Evolutionary conservation across 2,329 filamentous ascomycete species (phyloP).

Genomic region (Biscogniauxia mediterranea): DNA sequence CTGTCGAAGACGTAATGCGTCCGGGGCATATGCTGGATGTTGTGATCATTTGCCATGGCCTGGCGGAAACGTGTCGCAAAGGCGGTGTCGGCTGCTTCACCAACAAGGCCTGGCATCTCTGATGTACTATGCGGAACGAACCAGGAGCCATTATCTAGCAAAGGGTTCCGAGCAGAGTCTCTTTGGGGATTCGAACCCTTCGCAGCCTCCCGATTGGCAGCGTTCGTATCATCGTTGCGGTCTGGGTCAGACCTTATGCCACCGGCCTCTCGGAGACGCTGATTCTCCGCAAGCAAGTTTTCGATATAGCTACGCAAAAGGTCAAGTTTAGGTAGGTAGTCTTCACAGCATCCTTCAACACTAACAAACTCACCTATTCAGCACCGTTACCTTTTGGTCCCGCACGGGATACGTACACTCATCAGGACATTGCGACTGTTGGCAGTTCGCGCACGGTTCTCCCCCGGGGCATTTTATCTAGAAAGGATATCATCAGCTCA

Average conservation of each 20-base stretch:
- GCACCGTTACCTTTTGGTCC: conserved; percentile 5
- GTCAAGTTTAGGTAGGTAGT: neutral
- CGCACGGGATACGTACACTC: conserved; percentile 7
- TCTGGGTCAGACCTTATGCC: neutral
- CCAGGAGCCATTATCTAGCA: conserved; percentile 31
- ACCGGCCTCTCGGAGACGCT: conserved; percentile 27
- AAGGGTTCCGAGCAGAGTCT: conserved; percentile 12
- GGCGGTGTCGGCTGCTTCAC: conserved; percentile 37
- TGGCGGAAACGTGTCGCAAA: conserved; percentile 38
- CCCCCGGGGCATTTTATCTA: conserved; percentile 4
- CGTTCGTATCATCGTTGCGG: neutral
- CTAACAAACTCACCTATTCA: neutral
- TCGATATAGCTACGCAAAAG: conserved; percentile 32
- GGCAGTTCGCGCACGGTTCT: conserved; percentile 3
- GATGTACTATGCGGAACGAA: conserved; percentile 35
- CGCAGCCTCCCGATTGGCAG: neutral
- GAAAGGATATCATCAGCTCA: neutral
- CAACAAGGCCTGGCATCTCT: conserved; percentile 35
- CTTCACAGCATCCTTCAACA: neutral
- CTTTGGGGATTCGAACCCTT: conserved; percentile 2
- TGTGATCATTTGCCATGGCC: conserved; percentile 31
- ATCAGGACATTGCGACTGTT: conserved; percentile 3
- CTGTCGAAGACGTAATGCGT: conserved; percentile 36
- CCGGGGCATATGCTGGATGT: conserved; percentile 33
- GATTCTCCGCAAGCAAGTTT: conserved; percentile 35